Evolutionary conservation across 768 basidiomycete species (phyloP), one percentile per base, ranked within the genome.

Genomic region (Tricholoma hemisulphureum): DNA sequence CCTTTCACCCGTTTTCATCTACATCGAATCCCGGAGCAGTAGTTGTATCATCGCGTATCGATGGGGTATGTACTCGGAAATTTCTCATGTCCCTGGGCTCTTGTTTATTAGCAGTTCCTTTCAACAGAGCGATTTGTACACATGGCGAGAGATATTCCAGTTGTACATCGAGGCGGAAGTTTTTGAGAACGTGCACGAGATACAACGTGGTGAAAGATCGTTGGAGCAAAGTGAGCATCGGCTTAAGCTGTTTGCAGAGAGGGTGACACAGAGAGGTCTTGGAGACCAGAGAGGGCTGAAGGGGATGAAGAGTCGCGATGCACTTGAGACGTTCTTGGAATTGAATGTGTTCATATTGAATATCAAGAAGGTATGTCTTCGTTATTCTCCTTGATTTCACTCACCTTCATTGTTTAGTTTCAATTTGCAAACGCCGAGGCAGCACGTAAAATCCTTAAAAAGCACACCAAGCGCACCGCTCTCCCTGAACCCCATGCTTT

Each of bases 361-460:
- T 67, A 71, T 95, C 46, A 92, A 92, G 69, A 89, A 90, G 83
- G 89, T 85, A 52, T 28, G 73, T 34, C 41, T 21, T 51, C 8
- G 52, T 26, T 18, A 8, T 41, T 34, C 11, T 21, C 13, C 23
- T 57, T 61, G 31, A 34, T 39, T 11, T 18, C 3, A 13, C 24
- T 39, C 43, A 9, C 51, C 14, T 32, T 29, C 21, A n/a, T n/a
- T n/a, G n/a, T 29, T 2, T 57, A 90, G 89, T 92, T 94, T 67
- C 88, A 93, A 65, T 67, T 81, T 35, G 93, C 91, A 6, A 96
- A 93, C 66, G 80, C 87, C 6, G 93, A 96, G 70, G 95, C 94
- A 2, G 90, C 88, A 2, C 84, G 93, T 32, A 97, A 97, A 74
- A 94, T 94, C 58, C 81, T 96, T 52, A 96, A 96, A 79, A 97